Evolutionary conservation across 352 stramenopile genomes (phyloP), one percentile per base, ranked within the genome.

Genomic region (Phytophthora cajani): DNA sequence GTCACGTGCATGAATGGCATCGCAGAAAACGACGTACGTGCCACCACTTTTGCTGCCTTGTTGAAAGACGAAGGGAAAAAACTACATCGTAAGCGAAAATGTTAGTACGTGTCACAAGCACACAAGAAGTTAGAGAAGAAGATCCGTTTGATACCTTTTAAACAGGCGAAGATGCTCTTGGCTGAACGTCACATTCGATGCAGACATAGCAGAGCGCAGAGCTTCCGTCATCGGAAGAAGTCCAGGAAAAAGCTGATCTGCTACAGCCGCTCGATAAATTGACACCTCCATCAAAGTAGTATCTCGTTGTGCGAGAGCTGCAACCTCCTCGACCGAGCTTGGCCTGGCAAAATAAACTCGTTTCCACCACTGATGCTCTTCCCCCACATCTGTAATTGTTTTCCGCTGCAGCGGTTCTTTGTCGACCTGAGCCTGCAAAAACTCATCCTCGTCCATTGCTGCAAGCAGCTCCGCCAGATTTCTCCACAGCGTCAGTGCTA

Each of bases 341-440:
- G 82, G 82, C 42, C 74, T 78, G 6, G 72, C 74, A 51, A 92
- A 88, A 63, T 80, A 94, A 1, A 85, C 52, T n/a, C 75, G 68
- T 27, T 83, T 85, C 87, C 87, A 94, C 87, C 87, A 94, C 17
- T 42, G 49, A 17, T 32, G 67, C 25, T 71, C 77, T 33, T 38
- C 23, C 53, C 75, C 72, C 21, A 85, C 62, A 57, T 79, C 75
- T 57, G 58, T 54, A 52, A 85, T 63, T 23, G 70, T 77, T 55
- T 71, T 52, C 68, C 72, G 56, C 7, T 63, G 50, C 9, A 46
- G 70, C 3, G 52, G 12, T 32, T 67, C 42, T 42, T 19, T 25
- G 50, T 72, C 62, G n/a, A 71, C 25, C 71, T 81, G 74, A 56
- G 62, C 67, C 58, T 64, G 38, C 49, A 75, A 69, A 70, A 82